Evolutionary conservation across 2,329 filamentous ascomycete genomes (phyloP).

Genomic region (Aspergillus tanneri): DNA sequence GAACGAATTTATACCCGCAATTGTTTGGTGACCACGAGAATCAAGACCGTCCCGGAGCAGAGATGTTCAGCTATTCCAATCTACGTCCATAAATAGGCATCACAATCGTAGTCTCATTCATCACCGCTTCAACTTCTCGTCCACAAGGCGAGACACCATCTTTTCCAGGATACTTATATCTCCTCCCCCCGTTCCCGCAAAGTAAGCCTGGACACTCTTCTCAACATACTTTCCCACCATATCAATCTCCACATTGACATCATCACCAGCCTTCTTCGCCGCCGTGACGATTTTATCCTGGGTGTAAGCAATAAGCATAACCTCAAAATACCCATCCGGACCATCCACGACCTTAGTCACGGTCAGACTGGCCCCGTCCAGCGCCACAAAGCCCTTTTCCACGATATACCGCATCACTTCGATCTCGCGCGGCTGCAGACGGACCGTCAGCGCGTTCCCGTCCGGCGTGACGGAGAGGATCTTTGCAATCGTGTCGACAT

Average conservation of each 20-base stretch:
- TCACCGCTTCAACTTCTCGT: constrained; percentile 59
- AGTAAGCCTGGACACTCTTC: constrained; percentile 82
- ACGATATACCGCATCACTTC: constrained; percentile 82
- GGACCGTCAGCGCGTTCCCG: constrained; percentile 85
- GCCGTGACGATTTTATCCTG: constrained; percentile 87
- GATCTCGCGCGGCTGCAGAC: constrained; percentile 69
- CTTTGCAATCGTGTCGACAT: constrained; percentile 85
- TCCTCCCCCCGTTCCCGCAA: constrained; percentile 48
- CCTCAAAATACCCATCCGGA: constrained; percentile 81
- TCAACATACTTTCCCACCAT: constrained; percentile 67
- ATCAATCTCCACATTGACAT: constrained; percentile 90
- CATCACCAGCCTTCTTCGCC: constrained; percentile 72
- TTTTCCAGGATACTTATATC: constrained; percentile 62
- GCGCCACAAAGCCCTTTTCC: constrained; percentile 91
- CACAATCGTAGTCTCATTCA: not conserved
- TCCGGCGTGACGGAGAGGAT: constrained; percentile 73
- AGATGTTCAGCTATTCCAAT: not conserved
- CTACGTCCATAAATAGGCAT: constrained; percentile 2
- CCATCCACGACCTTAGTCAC: constrained; percentile 81
- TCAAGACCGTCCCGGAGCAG: no score
- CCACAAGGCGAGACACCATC: constrained; percentile 72
- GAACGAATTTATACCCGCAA: not conserved
- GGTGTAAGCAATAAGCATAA: constrained; percentile 97
- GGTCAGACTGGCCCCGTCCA: constrained; percentile 93
- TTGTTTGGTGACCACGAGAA: no score